These are phyloP conservation scores for Aspergillus sp. DNA, from an alignment of 2,329 filamentous ascomycete genomes.

Conservation along the genomic window DNA sequence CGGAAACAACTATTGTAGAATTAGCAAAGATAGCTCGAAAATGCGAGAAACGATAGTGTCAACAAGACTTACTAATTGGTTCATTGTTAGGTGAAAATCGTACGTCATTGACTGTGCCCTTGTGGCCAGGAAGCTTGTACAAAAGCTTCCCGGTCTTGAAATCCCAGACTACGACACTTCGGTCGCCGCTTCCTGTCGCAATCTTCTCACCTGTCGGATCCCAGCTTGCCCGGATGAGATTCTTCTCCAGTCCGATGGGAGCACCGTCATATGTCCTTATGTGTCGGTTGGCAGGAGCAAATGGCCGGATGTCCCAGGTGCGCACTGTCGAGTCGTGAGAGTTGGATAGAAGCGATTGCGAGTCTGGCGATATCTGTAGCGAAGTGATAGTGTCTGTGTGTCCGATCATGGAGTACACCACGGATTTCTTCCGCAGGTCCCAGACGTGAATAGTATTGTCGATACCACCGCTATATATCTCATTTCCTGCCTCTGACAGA, in stretches of 20 bases:
- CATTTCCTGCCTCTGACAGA: constrained; percentile 89
- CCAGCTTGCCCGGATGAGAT: constrained; percentile 87
- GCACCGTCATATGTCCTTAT: constrained; percentile 92
- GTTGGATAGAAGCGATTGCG: constrained; percentile 83
- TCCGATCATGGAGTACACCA: constrained; percentile 81
- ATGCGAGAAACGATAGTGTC: not conserved
- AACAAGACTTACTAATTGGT: constrained; percentile 69
- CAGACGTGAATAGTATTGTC: constrained; percentile 97
- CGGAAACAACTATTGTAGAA: constrained; percentile 66
- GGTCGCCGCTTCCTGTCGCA: constrained; percentile 82
- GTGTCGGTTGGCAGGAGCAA: constrained; percentile 80
- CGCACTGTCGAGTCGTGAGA: constrained; percentile 90
- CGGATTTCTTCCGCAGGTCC: constrained; percentile 87
- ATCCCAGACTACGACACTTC: constrained; percentile 89
- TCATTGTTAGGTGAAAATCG: constrained; percentile 82
- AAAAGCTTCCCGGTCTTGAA: constrained; percentile 80
- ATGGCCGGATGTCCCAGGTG: constrained; percentile 95
- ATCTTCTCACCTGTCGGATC: constrained; percentile 80
- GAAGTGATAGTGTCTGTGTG: constrained; percentile 92
- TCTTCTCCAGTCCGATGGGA: constrained; percentile 80
- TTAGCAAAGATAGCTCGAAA: constrained; percentile 11
- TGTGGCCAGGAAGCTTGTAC: constrained; percentile 93
- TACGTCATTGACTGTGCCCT: constrained; percentile 90
- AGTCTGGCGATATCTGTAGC: constrained; percentile 85
- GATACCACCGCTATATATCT: constrained; percentile 90